Base-by-base conservation (phyloP, 2,329 filamentous ascomycete genomes). In the Gyromitra esculenta region DNA sequence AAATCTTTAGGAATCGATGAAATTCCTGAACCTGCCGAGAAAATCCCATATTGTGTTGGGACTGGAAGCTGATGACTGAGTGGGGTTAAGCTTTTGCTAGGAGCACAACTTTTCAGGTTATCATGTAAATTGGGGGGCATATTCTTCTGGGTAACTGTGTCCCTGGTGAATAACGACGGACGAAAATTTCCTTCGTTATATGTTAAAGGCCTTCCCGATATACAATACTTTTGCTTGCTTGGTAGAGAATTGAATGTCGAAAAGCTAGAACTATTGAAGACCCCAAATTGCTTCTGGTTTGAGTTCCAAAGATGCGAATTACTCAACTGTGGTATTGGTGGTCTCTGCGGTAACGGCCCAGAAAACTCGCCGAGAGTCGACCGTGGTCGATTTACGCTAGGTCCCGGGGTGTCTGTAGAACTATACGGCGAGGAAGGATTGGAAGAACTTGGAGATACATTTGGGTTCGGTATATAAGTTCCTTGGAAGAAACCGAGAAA, bases 401-500 rank as follows among this genome's bases (percentile, higher is more conserved):
- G 25, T 37, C 21, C 37, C 5, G 57, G 31, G n/a, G 13, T 68
- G 45, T 31, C 15, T 45, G 18, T n/a, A 69, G 41, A 25, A 15
- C 25, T 21, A 60, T 37, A 35, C 9, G 15, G 64, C 15, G 15
- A 25, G 7, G 21, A 52, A 41, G 18, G 18, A 35, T n/a, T 13
- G 13, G 35, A 39, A 41, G 57, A n/a, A 37, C 4, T 39, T 39
- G 45, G 18, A 45, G 21, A 41, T n/a, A 48, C 1, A 41, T 59
- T 73, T 66, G 57, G 21, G 43, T 71, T 70, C 15, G 72, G 72
- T 35, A 66, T 75, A 70, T 71, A 75, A 8, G 72, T 75, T 59
- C 72, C 65, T 65, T 71, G 65, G 31, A 75, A 75, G 41, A 70
- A 70, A 21, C 72, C 65, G 65, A 75, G 65, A 65, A 75, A 75